phyloP scores from a whole-genome alignment of 352 stramenopile genomes.

The Phytophthora agathidicida region DNA sequence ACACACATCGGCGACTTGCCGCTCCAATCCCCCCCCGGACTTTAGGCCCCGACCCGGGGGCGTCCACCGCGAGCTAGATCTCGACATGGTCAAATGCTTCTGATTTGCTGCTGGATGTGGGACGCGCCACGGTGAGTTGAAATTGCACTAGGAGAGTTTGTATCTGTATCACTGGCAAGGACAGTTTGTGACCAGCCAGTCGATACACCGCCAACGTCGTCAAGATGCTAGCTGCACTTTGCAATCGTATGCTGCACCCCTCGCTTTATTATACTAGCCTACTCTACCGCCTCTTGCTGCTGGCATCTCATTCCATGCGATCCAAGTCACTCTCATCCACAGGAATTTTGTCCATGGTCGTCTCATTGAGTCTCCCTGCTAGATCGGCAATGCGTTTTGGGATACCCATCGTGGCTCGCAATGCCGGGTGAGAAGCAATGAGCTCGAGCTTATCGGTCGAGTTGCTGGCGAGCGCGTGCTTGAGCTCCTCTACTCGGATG shows the following conservation, averaged over 20 bases:
- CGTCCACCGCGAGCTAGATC: neutral
- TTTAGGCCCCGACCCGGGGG: too few species aligned
- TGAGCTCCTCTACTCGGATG: constrained; percentile 73
- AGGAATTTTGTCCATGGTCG: constrained; percentile 68
- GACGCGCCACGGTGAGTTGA: constrained; percentile 4
- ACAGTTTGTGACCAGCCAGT: too few species aligned
- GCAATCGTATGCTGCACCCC: too few species aligned
- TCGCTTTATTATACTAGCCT: constrained; percentile 34
- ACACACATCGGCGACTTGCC: constrained; percentile 5
- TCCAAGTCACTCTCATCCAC: constrained; percentile 42
- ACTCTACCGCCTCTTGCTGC: constrained; percentile 5
- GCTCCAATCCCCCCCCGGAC: constrained; percentile 3
- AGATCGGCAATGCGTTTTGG: constrained; percentile 77
- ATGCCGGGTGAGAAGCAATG: constrained; percentile 71
- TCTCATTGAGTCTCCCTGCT: constrained; percentile 68
- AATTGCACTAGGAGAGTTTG: too few species aligned
- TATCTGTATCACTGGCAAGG: too few species aligned
- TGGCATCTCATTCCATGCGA: constrained; percentile 37
- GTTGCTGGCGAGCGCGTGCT: constrained; percentile 32
- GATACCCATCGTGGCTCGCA: constrained; percentile 64
- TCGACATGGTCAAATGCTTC: neutral
- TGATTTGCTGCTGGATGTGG: constrained; percentile 9
- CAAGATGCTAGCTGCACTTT: too few species aligned
- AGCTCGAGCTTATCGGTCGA: constrained; percentile 75
- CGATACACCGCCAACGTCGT: too few species aligned